A percentile compares a stretch with the other conserved stretches of the same genome.
Evolutionary conservation across 257 asterid genomes (phyloP).

Genomic region (Cordia subcordata): DNA sequence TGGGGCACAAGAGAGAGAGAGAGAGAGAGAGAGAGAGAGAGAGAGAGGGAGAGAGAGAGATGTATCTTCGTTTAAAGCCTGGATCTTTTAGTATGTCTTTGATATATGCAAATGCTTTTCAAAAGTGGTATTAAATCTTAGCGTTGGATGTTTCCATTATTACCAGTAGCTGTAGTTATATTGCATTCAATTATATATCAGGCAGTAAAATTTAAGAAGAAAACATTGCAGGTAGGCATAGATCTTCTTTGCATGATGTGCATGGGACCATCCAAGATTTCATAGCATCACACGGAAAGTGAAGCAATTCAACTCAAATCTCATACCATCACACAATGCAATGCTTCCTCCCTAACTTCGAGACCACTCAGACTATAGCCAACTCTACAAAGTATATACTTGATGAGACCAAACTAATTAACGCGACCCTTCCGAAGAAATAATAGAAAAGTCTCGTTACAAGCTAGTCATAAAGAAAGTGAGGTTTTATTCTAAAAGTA

Average conservation of each 20-base stretch:
- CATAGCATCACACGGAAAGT: background rate
- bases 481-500: too few relatives aligned
- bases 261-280: background rate
- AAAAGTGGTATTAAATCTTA: too few relatives aligned
- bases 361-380: too few relatives aligned
- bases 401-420: background rate
- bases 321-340: too few relatives aligned
- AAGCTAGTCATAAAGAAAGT: too few relatives aligned
- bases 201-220: background rate
- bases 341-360: background rate
- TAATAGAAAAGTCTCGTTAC: too few relatives aligned
- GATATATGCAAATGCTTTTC: too few relatives aligned
- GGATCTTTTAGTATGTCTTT: too few relatives aligned
- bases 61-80: background rate
- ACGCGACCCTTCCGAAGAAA: too few relatives aligned
- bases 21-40: background rate
- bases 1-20: background rate
- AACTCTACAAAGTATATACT: background rate
- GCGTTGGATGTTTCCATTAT: background rate
- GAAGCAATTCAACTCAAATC: too few relatives aligned
- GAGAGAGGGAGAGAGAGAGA: background rate
- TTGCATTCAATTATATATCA: too few relatives aligned
- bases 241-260: background rate
- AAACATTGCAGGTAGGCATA: background rate
- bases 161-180: too few relatives aligned